These are phyloP conservation scores for Rhynchospora breviuscula DNA, from an alignment of 176 grass and related monocot species.

Conservation along the genomic window DNA sequence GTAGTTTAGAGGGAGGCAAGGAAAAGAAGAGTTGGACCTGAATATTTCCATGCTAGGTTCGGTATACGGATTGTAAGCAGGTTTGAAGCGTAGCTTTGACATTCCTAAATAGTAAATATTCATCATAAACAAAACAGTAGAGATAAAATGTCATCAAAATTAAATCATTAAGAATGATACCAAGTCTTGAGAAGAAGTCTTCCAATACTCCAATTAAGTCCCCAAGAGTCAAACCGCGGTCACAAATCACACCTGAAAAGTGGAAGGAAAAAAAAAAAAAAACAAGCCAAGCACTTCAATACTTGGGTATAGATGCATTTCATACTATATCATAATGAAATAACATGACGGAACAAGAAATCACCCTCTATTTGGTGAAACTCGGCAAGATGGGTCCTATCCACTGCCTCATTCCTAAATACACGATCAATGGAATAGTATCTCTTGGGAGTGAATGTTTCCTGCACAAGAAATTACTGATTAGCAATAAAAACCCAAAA, in stretches of 20 bases:
- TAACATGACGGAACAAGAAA: neutral
- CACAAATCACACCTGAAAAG: conserved; percentile 77
- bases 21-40: conserved; percentile 39
- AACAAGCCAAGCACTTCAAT: neutral
- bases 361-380: conserved; percentile 98
- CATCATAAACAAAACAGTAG: neutral
- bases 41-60: conserved; percentile 99
- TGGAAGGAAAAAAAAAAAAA: neutral
- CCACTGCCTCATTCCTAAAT: conserved; percentile 96
- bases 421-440: conserved; percentile 94
- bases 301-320: neutral
- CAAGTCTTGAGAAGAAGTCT: conserved; percentile 89
- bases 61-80: conserved; percentile 94
- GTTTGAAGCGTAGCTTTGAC: conserved; percentile 91
- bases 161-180: conserved; percentile 21
- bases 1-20: too few species aligned
- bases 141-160: neutral
- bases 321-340: neutral
- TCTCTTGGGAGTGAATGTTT: conserved; percentile 78
- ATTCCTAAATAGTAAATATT: conserved; percentile 41
- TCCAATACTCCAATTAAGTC: conserved; percentile 92
- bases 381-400: conserved; percentile 93
- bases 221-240: conserved; percentile 80
- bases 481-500: neutral
- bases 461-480: conserved; percentile 32